Percentiles rank a stretch among this genome's conserved stretches.
These are phyloP conservation scores for Exophiala xenobiotica DNA, from an alignment of 2,329 filamentous ascomycete species.

Conservation along the genomic window DNA sequence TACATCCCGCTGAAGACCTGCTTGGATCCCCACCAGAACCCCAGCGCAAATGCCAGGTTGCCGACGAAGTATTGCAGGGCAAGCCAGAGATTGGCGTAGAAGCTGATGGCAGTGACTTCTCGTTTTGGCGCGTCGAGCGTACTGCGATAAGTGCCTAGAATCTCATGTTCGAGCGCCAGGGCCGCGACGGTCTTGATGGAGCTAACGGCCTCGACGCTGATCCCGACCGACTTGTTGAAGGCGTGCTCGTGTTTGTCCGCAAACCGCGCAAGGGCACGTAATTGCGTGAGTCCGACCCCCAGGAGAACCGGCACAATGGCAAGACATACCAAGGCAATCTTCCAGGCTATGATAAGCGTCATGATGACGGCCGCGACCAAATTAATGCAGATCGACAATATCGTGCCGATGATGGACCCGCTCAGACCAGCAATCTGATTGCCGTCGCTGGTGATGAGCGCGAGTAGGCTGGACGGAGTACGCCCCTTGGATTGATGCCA, in stretches of 20 bases:
- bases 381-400: conserved; percentile 52
- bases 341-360: conserved; percentile 71
- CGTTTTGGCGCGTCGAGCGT: conserved; percentile 49
- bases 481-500: conserved; percentile 64
- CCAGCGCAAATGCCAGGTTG: conserved; percentile 48
- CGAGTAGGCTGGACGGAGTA: conserved; percentile 62
- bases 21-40: conserved; percentile 71
- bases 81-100: conserved; percentile 48
- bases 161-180: conserved; percentile 53
- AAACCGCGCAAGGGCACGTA: conserved; percentile 54
- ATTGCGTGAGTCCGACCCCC: conserved; percentile 52
- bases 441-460: conserved; percentile 68
- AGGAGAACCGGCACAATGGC: conserved; percentile 68
- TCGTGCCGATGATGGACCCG: conserved; percentile 24
- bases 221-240: conserved; percentile 51
- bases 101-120: conserved; percentile 49
- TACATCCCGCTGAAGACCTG: conserved; percentile 66
- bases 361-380: conserved; percentile 67
- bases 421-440: conserved; percentile 65
- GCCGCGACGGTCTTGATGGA: conserved; percentile 55
- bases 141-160: conserved; percentile 46
- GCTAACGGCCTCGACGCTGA: conserved; percentile 52
- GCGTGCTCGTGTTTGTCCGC: conserved; percentile 56
- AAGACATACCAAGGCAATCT: conserved; percentile 71
- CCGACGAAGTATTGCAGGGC: conserved; percentile 44